A percentile compares a stretch with the other conserved stretches of the same genome.
phyloP scores from a whole-genome alignment of 306 rosid genomes.

The Lablab purpureus region DNA sequence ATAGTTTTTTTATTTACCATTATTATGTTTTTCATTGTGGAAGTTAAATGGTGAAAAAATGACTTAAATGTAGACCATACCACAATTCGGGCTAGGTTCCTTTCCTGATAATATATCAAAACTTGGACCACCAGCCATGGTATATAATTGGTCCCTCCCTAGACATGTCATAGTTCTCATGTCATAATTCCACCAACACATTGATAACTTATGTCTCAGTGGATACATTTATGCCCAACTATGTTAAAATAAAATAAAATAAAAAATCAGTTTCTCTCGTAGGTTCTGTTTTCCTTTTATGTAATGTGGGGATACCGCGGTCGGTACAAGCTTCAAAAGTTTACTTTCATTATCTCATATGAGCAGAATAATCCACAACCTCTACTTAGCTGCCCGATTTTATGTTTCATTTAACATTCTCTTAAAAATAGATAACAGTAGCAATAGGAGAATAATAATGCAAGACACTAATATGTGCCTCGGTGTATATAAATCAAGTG shows the following conservation, averaged over 20 bases:
- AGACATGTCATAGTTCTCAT: slow-evolving; percentile 67
- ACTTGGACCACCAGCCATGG: slow-evolving; percentile 65
- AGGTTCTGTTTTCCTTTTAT: slow-evolving; percentile 36
- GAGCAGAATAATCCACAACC: slow-evolving; percentile 30
- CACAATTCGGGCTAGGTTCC: slow-evolving; percentile 53
- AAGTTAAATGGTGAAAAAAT: slow-evolving; percentile 46
- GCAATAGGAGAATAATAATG: background rate
- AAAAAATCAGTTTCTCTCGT: slow-evolving; percentile 42
- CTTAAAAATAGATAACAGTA: background rate
- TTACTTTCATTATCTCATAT: slow-evolving; percentile 38
- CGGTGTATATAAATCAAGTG: background rate
- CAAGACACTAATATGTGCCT: slow-evolving; percentile 14
- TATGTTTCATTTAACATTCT: slow-evolving; percentile 1
- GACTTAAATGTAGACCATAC: slow-evolving; percentile 46
- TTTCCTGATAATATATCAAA: slow-evolving; percentile 52
- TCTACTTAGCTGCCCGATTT: background rate
- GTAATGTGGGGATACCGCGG: slow-evolving; percentile 46
- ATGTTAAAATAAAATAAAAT: slow-evolving; percentile 43
- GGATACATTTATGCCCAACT: slow-evolving; percentile 72
- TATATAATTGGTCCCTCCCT: slow-evolving; percentile 77
- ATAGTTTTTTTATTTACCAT: slow-evolving; percentile 34
- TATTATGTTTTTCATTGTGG: slow-evolving; percentile 50
- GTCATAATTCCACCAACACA: slow-evolving; percentile 77
- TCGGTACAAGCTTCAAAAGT: slow-evolving; percentile 36
- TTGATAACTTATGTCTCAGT: slow-evolving; percentile 74